These are phyloP conservation scores for Diaporthe sp. DNA, from an alignment of 2,329 filamentous ascomycete genomes.

Conservation along the genomic window DNA sequence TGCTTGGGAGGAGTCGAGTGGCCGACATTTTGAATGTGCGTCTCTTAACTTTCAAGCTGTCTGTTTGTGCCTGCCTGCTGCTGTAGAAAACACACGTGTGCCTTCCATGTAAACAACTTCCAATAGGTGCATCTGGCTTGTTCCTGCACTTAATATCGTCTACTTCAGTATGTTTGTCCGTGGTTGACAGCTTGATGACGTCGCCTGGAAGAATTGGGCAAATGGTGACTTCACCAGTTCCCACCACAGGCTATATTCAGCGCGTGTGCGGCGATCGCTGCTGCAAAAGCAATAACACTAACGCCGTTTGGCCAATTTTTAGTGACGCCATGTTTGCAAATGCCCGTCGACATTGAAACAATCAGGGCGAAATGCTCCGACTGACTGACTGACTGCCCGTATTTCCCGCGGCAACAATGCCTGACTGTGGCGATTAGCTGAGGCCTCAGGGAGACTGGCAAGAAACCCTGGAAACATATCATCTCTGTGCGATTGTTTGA, in stretches of 20 bases:
- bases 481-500: not conserved
- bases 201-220: not conserved
- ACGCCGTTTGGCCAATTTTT: not conserved
- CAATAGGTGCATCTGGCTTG: not conserved
- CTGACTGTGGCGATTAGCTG: not conserved
- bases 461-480: not conserved
- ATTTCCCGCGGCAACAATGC: not conserved
- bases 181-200: constrained; percentile 17
- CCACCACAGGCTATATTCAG: not conserved
- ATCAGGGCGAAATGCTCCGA: not conserved
- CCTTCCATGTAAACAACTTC: not conserved
- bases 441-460: not conserved
- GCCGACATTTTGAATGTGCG: constrained; percentile 4
- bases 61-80: not conserved
- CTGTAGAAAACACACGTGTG: not conserved
- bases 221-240: constrained; percentile 32
- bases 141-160: not conserved
- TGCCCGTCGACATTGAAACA: not conserved
- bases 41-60: not conserved
- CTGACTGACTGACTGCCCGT: not conserved
- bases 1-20: not conserved
- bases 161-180: not conserved
- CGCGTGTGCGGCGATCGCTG: not conserved
- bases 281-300: constrained; percentile 8
- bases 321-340: constrained; percentile 17